Percentiles rank a stretch among this genome's conserved stretches.
These are phyloP conservation scores for Quercus alba DNA, from an alignment of 306 rosid species.

Conservation along the genomic window DNA sequence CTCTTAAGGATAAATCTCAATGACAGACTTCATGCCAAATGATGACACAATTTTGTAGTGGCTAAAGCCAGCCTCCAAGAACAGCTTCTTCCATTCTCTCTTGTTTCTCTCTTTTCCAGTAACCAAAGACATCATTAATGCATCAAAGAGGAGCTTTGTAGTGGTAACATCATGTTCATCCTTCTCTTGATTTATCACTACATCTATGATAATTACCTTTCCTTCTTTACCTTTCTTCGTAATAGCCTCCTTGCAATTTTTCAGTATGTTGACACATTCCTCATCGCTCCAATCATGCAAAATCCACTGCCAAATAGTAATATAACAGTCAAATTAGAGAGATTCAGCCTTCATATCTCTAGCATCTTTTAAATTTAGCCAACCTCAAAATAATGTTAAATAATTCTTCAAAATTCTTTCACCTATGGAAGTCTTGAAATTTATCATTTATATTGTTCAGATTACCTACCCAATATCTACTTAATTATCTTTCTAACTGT, in stretches of 20 bases:
- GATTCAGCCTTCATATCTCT: too few species aligned
- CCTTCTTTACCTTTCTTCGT: slow-evolving; percentile 32
- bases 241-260: slow-evolving; percentile 49
- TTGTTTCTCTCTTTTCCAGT: slow-evolving; percentile 44
- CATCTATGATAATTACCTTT: slow-evolving; percentile 53
- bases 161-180: slow-evolving; percentile 29
- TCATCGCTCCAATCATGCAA: slow-evolving; percentile 48
- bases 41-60: slow-evolving; percentile 33
- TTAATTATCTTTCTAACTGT: too few species aligned
- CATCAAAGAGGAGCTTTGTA: slow-evolving; percentile 39
- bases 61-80: slow-evolving; percentile 46
- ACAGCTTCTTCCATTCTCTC: slow-evolving; percentile 52
- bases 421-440: too few species aligned
- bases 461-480: too few species aligned
- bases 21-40: slow-evolving; percentile 44
- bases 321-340: background rate
- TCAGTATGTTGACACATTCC: slow-evolving; percentile 35
- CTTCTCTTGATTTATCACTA: slow-evolving; percentile 30
- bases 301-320: slow-evolving; percentile 26
- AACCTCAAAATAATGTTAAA: background rate
- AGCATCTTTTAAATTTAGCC: too few species aligned
- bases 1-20: slow-evolving; percentile 45
- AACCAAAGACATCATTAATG: slow-evolving; percentile 36
- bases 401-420: too few species aligned
- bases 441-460: too few species aligned